phyloP scores from a whole-genome alignment of 257 asterid species.

The Linaria vulgaris region DNA sequence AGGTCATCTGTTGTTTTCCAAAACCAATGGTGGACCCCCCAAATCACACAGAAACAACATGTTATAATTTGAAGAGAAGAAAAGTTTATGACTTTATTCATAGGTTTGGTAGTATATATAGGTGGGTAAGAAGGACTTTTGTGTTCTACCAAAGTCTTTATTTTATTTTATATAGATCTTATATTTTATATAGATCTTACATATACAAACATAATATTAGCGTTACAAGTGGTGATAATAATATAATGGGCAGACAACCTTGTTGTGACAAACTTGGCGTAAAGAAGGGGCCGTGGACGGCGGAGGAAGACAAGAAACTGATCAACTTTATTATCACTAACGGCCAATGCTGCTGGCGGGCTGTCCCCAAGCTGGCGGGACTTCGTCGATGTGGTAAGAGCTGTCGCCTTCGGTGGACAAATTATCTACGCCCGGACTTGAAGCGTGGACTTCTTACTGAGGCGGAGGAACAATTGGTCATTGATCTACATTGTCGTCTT shows the following conservation, averaged over 20 bases:
- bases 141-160: slow-evolving; percentile 27
- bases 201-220: neutral
- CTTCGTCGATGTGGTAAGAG: slow-evolving; percentile 97
- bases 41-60: slow-evolving; percentile 28
- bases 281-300: slow-evolving; percentile 98
- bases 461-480: slow-evolving; percentile 83
- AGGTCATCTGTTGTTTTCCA: slow-evolving; percentile 63
- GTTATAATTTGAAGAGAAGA: slow-evolving; percentile 4
- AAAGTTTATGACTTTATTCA: slow-evolving; percentile 24
- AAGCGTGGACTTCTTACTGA: slow-evolving; percentile 89
- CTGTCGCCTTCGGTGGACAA: slow-evolving; percentile 96
- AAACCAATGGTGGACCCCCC: slow-evolving; percentile 68
- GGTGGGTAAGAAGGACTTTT: slow-evolving; percentile 63
- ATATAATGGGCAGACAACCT: slow-evolving; percentile 93
- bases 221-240: neutral
- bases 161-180: neutral
- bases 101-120: slow-evolving; percentile 50
- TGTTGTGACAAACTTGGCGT: slow-evolving; percentile 97
- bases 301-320: slow-evolving; percentile 91
- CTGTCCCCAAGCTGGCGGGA: slow-evolving; percentile 97
- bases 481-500: slow-evolving; percentile 89
- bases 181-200: neutral
- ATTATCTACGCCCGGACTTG: slow-evolving; percentile 94
- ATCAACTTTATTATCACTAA: slow-evolving; percentile 75
- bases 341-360: slow-evolving; percentile 99